Evolutionary conservation across 805 yeast genomes (phyloP), one percentile per base, ranked within the genome.

Genomic region (Yarrowia bubula): DNA sequence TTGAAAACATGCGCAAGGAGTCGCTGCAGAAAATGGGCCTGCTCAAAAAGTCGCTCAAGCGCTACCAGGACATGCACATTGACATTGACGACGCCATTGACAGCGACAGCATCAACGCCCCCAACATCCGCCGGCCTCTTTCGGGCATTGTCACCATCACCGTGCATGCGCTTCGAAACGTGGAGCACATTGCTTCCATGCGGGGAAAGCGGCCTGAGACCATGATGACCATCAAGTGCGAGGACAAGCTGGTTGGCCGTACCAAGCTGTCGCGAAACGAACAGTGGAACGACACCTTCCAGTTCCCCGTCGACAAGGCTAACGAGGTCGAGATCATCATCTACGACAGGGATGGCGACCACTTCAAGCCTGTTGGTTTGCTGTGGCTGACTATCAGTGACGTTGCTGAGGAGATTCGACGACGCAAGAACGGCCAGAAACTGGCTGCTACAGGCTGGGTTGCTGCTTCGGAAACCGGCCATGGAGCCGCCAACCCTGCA

Each of bases 381-480:
- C 85, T 89, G 71, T 95, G 99, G 99, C 81, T 93, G 32, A 83
- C 93, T 41, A 80, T 95, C 33, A 86, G 96, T 3, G 99, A 95
- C 75, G 84, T 95, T 47, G 92, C 96, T 0, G 99, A 95, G 78
- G 98, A 95, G 70, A 83, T 93, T 65, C 90, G 99, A 76, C 89
- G 95, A 71, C 88, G 87, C 75, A 91, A 90, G 71, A 92, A 90
- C 22, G 90, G 85, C 8, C 86, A 84, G 71, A 90, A 89, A 46
- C 77, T 83, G 66, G 89, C 86, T 1, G 82, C 80, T 44, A 83
- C 86, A 55, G 97, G 95, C 53, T 95, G 98, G 99, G 89, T 90
- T 8, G 58, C 58, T 7, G 58, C 58, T 33, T 51, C 58, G 1
- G 51, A 58, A 10, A 35, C 64, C 4, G 64, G 42, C 0, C 33